phyloP scores from a whole-genome alignment of 495 filamentous ascomycete species.

The Neurospora terricola region DNA sequence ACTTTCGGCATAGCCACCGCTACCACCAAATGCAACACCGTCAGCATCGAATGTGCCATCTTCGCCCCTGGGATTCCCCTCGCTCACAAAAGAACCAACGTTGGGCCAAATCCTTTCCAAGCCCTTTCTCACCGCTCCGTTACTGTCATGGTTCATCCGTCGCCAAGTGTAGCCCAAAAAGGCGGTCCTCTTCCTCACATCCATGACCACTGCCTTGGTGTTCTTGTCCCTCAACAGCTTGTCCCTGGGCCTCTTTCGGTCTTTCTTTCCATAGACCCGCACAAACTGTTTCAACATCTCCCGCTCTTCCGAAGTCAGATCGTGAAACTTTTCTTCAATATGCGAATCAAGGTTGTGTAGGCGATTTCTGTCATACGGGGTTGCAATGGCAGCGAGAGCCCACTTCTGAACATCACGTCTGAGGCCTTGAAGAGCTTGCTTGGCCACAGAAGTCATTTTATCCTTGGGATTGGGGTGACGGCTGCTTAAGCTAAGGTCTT shows the following conservation, averaged over 20 bases:
- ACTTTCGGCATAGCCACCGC: neutral
- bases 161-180: slow-evolving; percentile 90
- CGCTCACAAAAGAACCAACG: neutral
- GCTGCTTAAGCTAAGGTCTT: neutral
- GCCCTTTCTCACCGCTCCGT: neutral
- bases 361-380: slow-evolving; percentile 32
- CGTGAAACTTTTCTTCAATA: slow-evolving; percentile 26
- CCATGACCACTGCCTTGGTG: slow-evolving; percentile 53
- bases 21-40: neutral
- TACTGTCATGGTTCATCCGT: slow-evolving; percentile 17
- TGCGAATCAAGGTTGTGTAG: slow-evolving; percentile 36
- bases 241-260: slow-evolving; percentile 60
- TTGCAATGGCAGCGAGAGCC: slow-evolving; percentile 28
- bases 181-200: slow-evolving; percentile 67
- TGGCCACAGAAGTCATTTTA: neutral
- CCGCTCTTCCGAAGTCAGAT: slow-evolving; percentile 15
- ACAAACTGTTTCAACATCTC: slow-evolving; percentile 29
- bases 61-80: neutral
- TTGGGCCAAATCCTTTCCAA: neutral
- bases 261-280: slow-evolving; percentile 7
- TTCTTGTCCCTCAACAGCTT: slow-evolving; percentile 63
- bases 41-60: neutral
- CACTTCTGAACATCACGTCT: slow-evolving; percentile 28
- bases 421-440: slow-evolving; percentile 18
- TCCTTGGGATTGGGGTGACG: neutral